phyloP scores from a whole-genome alignment of 768 basidiomycete genomes.

The Suillus subaureus region DNA sequence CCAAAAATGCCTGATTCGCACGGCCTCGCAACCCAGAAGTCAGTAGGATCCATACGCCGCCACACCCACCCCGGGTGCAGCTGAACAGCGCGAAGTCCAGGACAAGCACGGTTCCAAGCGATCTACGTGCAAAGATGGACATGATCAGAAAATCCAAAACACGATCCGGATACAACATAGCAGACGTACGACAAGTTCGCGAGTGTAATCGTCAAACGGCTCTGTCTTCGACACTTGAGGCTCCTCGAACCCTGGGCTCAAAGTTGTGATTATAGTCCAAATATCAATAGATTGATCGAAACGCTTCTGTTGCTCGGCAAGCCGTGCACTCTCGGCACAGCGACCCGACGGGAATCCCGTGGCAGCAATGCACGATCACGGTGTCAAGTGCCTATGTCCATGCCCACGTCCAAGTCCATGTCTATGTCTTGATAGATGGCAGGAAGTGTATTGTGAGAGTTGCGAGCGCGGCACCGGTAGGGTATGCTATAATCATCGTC shows the following conservation, averaged over 20 bases:
- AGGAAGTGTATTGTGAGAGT: background rate
- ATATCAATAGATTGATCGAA: background rate
- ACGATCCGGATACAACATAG: background rate
- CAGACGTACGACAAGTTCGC: slow-evolving; percentile 5
- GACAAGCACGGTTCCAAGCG: slow-evolving; percentile 47
- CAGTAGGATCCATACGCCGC: slow-evolving; percentile 30
- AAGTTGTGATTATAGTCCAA: background rate
- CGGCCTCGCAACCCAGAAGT: background rate
- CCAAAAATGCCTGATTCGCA: background rate
- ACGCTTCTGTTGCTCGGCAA: background rate
- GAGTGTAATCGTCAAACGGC: background rate
- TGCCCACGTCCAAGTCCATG: background rate
- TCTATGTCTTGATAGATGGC: background rate
- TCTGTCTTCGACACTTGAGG: background rate
- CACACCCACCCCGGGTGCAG: slow-evolving; percentile 42
- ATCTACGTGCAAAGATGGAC: slow-evolving; percentile 24
- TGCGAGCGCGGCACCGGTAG: background rate
- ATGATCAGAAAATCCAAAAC: background rate
- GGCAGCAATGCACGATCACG: background rate
- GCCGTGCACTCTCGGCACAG: background rate
- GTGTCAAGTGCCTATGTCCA: background rate
- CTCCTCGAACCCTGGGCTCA: background rate
- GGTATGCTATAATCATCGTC: background rate
- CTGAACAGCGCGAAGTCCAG: slow-evolving; percentile 41
- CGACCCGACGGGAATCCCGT: background rate